These are phyloP conservation scores for Monosporascus sp. DNA, from an alignment of 2,329 filamentous ascomycete genomes.

Conservation along the genomic window DNA sequence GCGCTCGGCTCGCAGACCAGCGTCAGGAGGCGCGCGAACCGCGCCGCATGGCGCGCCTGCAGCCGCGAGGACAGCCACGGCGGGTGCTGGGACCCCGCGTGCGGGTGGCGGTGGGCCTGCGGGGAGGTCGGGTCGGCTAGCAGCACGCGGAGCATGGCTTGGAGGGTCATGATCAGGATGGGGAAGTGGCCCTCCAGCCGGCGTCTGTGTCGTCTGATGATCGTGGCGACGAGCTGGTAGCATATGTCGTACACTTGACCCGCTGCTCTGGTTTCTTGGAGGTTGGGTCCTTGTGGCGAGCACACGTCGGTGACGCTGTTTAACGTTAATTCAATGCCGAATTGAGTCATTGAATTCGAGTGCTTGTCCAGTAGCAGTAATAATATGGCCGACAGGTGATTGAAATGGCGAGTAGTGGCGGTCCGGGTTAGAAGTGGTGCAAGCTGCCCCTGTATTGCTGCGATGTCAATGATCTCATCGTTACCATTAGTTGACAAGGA, in stretches of 20 bases:
- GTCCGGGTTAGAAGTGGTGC: slow-evolving; percentile 16
- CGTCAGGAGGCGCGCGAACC: slow-evolving; percentile 51
- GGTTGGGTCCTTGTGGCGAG: slow-evolving; percentile 16
- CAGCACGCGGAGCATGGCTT: slow-evolving; percentile 51
- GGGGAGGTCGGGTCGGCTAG: slow-evolving; percentile 33
- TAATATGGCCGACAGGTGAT: slow-evolving; percentile 19
- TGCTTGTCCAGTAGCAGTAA: slow-evolving; percentile 45
- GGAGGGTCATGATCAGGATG: slow-evolving; percentile 48
- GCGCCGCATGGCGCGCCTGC: slow-evolving; percentile 40
- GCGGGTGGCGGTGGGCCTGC: slow-evolving; percentile 8
- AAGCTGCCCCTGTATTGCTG: slow-evolving; percentile 18
- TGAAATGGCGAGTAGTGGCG: slow-evolving; percentile 22
- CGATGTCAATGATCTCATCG: slow-evolving; percentile 16
- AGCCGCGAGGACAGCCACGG: slow-evolving; percentile 34
- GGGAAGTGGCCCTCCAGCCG: slow-evolving; percentile 60
- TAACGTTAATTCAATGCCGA: slow-evolving; percentile 52
- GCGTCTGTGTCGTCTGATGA: slow-evolving; percentile 56
- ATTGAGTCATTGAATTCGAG: slow-evolving; percentile 48
- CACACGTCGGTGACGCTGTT: slow-evolving; percentile 36
- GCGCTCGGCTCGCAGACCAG: slow-evolving; percentile 55
- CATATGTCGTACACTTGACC: slow-evolving; percentile 39
- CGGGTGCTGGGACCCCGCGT: slow-evolving; percentile 4
- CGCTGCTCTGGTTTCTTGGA: slow-evolving; percentile 21
- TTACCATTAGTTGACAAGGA: slow-evolving; percentile 1
- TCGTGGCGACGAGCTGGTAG: slow-evolving; percentile 48